Percentiles rank a stretch among this genome's conserved stretches.
These are phyloP conservation scores for Saccharomycopsis malanga DNA, from an alignment of 805 yeast species.

Conservation along the genomic window DNA sequence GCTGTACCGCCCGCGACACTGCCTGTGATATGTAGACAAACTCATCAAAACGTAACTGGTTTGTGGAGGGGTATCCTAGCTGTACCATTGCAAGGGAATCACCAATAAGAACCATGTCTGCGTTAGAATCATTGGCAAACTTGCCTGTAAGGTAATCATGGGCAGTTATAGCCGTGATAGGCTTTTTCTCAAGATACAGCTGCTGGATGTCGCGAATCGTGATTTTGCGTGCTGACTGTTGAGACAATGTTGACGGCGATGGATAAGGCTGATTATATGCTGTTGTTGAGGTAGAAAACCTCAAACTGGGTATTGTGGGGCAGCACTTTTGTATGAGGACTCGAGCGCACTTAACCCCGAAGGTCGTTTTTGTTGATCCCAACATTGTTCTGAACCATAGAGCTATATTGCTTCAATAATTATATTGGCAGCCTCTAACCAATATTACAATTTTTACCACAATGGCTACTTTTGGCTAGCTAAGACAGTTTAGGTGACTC, in stretches of 20 bases:
- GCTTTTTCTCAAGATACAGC: conserved; percentile 30
- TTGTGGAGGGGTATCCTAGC: conserved; percentile 71
- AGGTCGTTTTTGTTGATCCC: too few relatives aligned
- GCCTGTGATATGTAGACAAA: conserved; percentile 71
- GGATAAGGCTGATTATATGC: background rate
- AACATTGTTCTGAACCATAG: too few relatives aligned
- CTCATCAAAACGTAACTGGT: conserved; percentile 70
- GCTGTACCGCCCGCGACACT: conserved; percentile 60
- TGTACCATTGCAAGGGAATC: conserved; percentile 93
- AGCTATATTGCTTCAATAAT: too few relatives aligned
- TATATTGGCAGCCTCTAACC: too few relatives aligned
- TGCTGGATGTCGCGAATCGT: conserved; percentile 36
- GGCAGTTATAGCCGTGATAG: conserved; percentile 65
- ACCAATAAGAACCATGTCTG: conserved; percentile 75
- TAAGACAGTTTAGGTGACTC: too few relatives aligned
- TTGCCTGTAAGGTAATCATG: conserved; percentile 77
- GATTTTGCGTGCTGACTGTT: background rate
- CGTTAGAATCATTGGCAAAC: conserved; percentile 56
- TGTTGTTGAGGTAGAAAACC: background rate
- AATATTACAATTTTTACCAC: too few relatives aligned
- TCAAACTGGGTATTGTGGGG: too few relatives aligned
- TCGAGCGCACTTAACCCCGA: too few relatives aligned
- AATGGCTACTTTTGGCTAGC: too few relatives aligned
- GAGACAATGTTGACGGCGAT: background rate
- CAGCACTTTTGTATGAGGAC: too few relatives aligned